Base-by-base conservation (phyloP, 2,329 filamentous ascomycete genomes). In the Metarhizium guizhouense region DNA sequence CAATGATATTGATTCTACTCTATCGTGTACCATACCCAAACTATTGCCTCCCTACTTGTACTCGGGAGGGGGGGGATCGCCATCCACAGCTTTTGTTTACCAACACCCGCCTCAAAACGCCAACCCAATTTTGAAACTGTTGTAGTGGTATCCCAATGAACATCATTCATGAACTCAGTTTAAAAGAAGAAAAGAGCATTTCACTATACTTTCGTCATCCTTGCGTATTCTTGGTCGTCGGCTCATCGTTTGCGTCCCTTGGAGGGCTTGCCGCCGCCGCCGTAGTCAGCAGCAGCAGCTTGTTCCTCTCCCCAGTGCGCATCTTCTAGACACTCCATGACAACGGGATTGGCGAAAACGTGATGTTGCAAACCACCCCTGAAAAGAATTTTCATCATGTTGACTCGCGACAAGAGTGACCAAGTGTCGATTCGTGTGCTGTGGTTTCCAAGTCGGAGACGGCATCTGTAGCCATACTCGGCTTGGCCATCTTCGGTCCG, bases 381-480 rank as follows among this genome's bases (percentile, higher is more conserved):
- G 50, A 82, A 73, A 1, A 81, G 57, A 4, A 68, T 67, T 62
- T 75, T 77, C 56, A 82, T 70, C 62, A 76, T 70, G 49, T 74
- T 70, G n/a, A 79, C 69, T 20, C 78, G 70, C 18, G 74, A 72
- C 32, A 73, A 74, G 14, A 80, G 68, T 8, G 76, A 75, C 79
- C 79, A 83, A 1, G 74, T 73, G 55, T 80, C 74, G 52, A 82
- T 76, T 47, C 69, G 60, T 60, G 80, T 68, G 43, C 70, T 66
- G 57, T 72, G 67, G 51, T 75, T 73, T 16, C 76, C 72, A 6
- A 80, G 69, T 40, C 74, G 74, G n/a, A 81, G 65, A 59, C 74
- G 78, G 59, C 78, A 72, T 7, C 78, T 73, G 58, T 82, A 81
- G 3, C 79, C 78, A 58, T 80, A 79, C 58, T 80, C 77, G 36